These are phyloP conservation scores for Aspergillus sclerotioniger DNA, from an alignment of 495 filamentous ascomycete genomes.

Conservation along the genomic window DNA sequence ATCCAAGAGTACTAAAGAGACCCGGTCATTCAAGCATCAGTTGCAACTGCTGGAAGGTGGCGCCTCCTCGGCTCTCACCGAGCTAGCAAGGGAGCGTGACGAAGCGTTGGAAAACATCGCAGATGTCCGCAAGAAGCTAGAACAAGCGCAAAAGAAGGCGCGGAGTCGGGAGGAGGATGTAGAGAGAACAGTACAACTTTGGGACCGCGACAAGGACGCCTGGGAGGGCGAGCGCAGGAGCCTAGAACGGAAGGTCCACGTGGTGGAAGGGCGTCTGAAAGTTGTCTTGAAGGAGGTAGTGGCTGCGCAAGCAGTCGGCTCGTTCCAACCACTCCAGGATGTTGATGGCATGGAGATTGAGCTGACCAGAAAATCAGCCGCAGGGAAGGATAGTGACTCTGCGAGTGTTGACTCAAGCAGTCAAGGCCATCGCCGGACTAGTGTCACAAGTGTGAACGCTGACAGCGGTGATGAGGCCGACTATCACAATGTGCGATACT, in stretches of 20 bases:
- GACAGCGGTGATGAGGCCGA: constrained; percentile 50
- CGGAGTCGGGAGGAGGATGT: constrained; percentile 81
- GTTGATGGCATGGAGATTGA: constrained; percentile 19
- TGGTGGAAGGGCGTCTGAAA: constrained; percentile 83
- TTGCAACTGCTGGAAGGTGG: constrained; percentile 83
- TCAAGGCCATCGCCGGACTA: constrained; percentile 52
- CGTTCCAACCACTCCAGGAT: constrained; percentile 25
- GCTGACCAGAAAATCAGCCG: constrained; percentile 37
- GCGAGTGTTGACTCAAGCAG: constrained; percentile 76
- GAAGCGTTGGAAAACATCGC: constrained; percentile 69
- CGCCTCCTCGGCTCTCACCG: constrained; percentile 75
- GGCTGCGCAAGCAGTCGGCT: constrained; percentile 60
- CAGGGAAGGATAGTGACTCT: constrained; percentile 60
- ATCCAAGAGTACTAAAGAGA: constrained; percentile 66
- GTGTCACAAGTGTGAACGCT: constrained; percentile 65
- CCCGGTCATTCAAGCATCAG: constrained; percentile 77
- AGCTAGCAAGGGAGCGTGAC: constrained; percentile 82
- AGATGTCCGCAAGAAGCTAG: constrained; percentile 77
- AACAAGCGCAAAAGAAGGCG: constrained; percentile 73
- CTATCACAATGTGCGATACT: constrained; percentile 57
- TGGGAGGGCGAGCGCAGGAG: constrained; percentile 81
- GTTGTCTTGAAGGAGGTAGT: constrained; percentile 80
- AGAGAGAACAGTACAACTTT: constrained; percentile 68
- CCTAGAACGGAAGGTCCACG: constrained; percentile 78
- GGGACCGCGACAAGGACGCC: constrained; percentile 75